Conservation (phyloP, 257 asterid species). For the Solanum gracilifrons region DNA sequence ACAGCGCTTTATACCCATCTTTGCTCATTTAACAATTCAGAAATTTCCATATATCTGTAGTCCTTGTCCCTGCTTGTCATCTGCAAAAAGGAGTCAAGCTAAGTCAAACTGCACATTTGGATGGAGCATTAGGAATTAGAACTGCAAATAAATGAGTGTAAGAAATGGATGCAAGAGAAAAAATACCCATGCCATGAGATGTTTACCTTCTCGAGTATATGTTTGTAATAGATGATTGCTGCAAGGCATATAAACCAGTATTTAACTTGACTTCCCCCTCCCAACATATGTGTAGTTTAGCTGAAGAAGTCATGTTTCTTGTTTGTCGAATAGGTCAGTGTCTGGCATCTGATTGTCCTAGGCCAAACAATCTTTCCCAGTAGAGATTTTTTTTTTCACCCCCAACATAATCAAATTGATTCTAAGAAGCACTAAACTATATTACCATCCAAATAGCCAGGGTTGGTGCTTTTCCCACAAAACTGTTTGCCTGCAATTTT, state of each 20-base stretch:
- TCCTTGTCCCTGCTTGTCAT: conserved; percentile 98
- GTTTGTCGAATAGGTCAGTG: background rate
- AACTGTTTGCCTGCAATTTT: background rate
- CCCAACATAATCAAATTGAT: background rate
- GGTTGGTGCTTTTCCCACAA: background rate
- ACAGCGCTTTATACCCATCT: no score
- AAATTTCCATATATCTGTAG: conserved; percentile 91
- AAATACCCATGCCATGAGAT: background rate
- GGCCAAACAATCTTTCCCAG: no score
- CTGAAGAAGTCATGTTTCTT: background rate
- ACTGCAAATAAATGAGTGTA: no score
- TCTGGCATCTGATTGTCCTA: background rate
- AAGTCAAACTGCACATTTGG: background rate
- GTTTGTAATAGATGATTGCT: no score
- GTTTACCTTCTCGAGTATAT: conserved; percentile 81
- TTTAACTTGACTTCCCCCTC: background rate
- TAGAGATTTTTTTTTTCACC: background rate
- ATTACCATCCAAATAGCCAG: background rate
- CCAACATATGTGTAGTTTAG: no score
- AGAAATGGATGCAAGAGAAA: no score
- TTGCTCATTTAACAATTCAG: conserved; percentile 85
- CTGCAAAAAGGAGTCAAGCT: conserved; percentile 24
- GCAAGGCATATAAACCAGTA: background rate
- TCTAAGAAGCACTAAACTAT: background rate
- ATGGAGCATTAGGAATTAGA: background rate